phyloP scores from a whole-genome alignment of 179 eudicot genomes.

The Silene noctiflora region DNA sequence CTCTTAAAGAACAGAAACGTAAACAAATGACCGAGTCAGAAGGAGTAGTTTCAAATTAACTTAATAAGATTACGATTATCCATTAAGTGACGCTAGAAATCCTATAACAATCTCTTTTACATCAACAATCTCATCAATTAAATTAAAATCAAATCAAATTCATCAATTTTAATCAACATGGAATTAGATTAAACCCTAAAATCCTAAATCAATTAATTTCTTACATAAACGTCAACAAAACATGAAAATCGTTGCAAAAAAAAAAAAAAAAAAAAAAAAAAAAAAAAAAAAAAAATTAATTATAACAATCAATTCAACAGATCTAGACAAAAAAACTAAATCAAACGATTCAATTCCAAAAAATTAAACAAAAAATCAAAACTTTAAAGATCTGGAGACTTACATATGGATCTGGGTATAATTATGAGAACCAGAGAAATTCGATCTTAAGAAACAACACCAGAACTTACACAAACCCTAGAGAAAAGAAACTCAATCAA shows the following conservation, averaged over 20 bases:
- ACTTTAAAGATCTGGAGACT: background rate
- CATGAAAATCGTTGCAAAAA: no score
- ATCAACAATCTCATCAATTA: background rate
- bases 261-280: no score
- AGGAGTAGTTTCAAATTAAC: no score
- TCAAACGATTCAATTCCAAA: background rate
- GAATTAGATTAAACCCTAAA: background rate
- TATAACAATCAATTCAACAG: background rate
- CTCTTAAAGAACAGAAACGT: no score
- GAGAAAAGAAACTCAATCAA: background rate
- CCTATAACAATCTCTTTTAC: no score
- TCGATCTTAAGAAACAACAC: background rate
- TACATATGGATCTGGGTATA: background rate
- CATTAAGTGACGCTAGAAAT: no score
- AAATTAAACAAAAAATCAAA: background rate
- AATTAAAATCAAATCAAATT: background rate
- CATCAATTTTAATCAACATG: background rate
- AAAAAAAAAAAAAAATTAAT: no score
- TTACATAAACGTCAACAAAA: background rate
- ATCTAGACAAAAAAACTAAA: background rate
- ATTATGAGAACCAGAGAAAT: no score
- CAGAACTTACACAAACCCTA: background rate
- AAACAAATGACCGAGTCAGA: no score
- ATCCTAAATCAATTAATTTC: background rate
- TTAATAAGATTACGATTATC: no score